A percentile compares a stretch with the other conserved stretches of the same genome.
These are phyloP conservation scores for Penicillium corylophilum DNA, from an alignment of 2,329 filamentous ascomycete genomes.

Conservation along the genomic window DNA sequence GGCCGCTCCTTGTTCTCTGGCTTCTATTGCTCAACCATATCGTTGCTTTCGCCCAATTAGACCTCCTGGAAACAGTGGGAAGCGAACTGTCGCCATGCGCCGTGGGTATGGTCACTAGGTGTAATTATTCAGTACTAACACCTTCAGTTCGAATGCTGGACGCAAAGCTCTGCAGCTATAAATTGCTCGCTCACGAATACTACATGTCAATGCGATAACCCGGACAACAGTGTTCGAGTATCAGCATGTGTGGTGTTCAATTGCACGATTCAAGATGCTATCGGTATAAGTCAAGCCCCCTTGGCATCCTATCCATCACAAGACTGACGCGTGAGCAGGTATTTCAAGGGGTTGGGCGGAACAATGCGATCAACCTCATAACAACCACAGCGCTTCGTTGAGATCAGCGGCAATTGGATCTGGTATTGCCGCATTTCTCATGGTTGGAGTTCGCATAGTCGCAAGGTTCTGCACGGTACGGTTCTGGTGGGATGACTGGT, in stretches of 20 bases:
- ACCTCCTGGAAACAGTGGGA: not conserved
- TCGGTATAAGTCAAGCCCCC: not conserved
- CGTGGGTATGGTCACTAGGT: not conserved
- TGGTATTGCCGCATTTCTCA: not conserved
- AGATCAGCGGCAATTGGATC: not conserved
- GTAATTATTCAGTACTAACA: not conserved
- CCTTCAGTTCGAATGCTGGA: not conserved
- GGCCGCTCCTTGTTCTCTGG: not conserved
- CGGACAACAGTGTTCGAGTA: not conserved
- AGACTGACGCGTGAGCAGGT: not conserved
- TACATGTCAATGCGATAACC: not conserved
- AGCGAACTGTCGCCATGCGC: not conserved
- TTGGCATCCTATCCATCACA: too few species aligned
- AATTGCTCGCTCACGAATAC: not conserved
- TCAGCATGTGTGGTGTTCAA: not conserved
- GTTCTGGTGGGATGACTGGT: constrained; percentile 14
- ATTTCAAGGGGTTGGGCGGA: not conserved
- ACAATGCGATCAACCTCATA: constrained; percentile 3
- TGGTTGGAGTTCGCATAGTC: constrained; percentile 1
- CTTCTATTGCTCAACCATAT: not conserved
- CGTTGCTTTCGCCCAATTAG: not conserved
- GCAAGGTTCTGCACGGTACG: constrained; percentile 1
- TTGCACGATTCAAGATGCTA: not conserved
- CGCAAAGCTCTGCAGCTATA: not conserved
- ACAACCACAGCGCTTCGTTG: not conserved